phyloP scores from a whole-genome alignment of 176 grass and related monocot species.

The Dactylis glomerata region DNA sequence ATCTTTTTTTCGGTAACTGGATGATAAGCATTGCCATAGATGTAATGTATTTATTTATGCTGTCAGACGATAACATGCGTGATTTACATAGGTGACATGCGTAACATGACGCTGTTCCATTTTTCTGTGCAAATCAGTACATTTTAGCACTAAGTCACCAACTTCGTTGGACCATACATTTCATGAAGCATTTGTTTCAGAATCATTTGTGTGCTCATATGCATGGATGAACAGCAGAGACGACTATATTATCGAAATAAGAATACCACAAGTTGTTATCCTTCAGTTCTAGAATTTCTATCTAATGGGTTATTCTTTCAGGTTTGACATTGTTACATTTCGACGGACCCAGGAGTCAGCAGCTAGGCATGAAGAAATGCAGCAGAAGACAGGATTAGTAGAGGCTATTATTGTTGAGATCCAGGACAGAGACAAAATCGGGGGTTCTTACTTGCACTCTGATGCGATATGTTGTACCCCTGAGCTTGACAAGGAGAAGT shows the following conservation, averaged over 20 bases:
- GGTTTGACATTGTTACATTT: slow-evolving; percentile 88
- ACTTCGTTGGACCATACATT: slow-evolving; percentile 9
- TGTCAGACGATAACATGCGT: background rate
- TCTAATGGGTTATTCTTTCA: slow-evolving; percentile 37
- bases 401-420: slow-evolving; percentile 98
- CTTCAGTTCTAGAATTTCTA: background rate
- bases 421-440: slow-evolving; percentile 93
- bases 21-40: background rate
- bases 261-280: background rate
- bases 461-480: slow-evolving; percentile 89
- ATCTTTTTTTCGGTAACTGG: background rate
- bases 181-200: slow-evolving; percentile 5
- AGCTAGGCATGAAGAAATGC: slow-evolving; percentile 64
- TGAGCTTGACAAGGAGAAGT: slow-evolving; percentile 62
- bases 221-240: background rate
- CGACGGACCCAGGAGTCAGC: slow-evolving; percentile 68
- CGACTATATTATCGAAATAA: background rate
- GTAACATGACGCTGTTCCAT: background rate
- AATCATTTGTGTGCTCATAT: background rate
- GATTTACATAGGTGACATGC: background rate
- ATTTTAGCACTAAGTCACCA: background rate
- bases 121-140: background rate
- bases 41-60: background rate
- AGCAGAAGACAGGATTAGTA: slow-evolving; percentile 90
- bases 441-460: slow-evolving; percentile 80